phyloP scores from a whole-genome alignment of 495 filamentous ascomycete species.

The Cercophora sp. region DNA sequence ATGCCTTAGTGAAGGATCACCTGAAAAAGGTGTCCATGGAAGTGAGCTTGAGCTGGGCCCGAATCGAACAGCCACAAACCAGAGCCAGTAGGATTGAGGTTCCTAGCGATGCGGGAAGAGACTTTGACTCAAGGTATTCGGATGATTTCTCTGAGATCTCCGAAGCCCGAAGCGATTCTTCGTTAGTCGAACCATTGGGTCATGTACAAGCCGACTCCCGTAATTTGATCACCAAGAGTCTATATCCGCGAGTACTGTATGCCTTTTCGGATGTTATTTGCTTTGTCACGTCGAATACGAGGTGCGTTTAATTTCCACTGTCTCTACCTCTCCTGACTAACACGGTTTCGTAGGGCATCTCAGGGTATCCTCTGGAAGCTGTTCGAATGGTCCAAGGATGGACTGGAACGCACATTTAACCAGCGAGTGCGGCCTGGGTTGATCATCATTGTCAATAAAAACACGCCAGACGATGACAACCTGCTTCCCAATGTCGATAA shows the following conservation, averaged over 20 bases:
- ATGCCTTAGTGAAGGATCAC: not conserved
- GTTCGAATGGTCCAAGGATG: not conserved
- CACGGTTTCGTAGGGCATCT: not conserved
- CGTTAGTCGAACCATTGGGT: constrained; percentile 1
- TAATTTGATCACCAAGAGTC: constrained; percentile 30
- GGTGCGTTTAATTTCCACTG: constrained; percentile 19
- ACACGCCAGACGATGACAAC: constrained; percentile 22
- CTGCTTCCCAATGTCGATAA: constrained; percentile 10
- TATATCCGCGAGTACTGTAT: constrained; percentile 49
- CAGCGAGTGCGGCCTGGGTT: not conserved
- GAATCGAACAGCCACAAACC: not conserved
- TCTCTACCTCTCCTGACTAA: constrained; percentile 6
- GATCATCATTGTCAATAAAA: constrained; percentile 41
- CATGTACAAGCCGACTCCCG: constrained; percentile 12
- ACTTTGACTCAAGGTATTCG: not conserved
- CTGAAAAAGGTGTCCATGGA: not conserved
- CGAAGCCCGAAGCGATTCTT: not conserved
- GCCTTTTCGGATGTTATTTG: constrained; percentile 48
- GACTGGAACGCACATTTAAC: not conserved
- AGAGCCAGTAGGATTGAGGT: not conserved
- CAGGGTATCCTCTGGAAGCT: not conserved
- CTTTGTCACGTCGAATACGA: constrained; percentile 38
- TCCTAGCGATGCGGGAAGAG: not conserved
- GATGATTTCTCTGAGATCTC: not conserved
- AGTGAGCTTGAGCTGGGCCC: not conserved